A percentile compares a stretch with the other conserved stretches of the same genome.
Evolutionary conservation across 495 filamentous ascomycete species (phyloP).

Genomic region (Penicillium parvum): DNA sequence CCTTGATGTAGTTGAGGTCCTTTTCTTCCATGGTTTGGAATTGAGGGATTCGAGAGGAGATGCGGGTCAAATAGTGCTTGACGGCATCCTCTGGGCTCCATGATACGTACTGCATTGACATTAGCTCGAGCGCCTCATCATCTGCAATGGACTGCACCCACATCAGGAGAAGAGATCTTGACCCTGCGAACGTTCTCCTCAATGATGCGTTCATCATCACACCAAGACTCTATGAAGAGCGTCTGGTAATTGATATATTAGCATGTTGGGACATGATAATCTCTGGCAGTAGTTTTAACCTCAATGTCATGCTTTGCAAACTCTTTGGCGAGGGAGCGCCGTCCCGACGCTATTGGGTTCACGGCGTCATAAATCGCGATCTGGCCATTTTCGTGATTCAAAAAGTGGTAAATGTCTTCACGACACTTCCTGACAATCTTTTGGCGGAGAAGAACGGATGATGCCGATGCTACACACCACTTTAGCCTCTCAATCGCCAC

Average conservation of each 20-base stretch:
- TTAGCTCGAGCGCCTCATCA: background rate
- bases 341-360: conserved; percentile 82
- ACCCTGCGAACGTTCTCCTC: conserved; percentile 96
- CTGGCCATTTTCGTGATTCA: conserved; percentile 96
- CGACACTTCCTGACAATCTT: conserved; percentile 97
- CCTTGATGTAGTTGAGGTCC: conserved; percentile 93
- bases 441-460: conserved; percentile 82
- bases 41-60: conserved; percentile 85
- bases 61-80: conserved; percentile 81
- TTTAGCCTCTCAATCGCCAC: conserved; percentile 10
- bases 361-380: conserved; percentile 99
- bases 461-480: conserved; percentile 58
- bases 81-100: conserved; percentile 92
- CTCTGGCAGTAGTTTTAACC: conserved; percentile 47
- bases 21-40: conserved; percentile 96
- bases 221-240: conserved; percentile 92
- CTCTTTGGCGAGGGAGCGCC: conserved; percentile 84
- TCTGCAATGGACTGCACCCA: conserved; percentile 32
- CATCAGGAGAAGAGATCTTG: conserved; percentile 97
- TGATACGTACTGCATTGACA: conserved; percentile 62
- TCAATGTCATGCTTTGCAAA: conserved; percentile 95
- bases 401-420: conserved; percentile 93
- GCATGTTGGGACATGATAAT: background rate
- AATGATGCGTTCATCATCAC: conserved; percentile 88
- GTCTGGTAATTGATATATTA: conserved; percentile 50